Conservation (phyloP, 176 grass and related monocot genomes). For the Carex cristatella region DNA sequence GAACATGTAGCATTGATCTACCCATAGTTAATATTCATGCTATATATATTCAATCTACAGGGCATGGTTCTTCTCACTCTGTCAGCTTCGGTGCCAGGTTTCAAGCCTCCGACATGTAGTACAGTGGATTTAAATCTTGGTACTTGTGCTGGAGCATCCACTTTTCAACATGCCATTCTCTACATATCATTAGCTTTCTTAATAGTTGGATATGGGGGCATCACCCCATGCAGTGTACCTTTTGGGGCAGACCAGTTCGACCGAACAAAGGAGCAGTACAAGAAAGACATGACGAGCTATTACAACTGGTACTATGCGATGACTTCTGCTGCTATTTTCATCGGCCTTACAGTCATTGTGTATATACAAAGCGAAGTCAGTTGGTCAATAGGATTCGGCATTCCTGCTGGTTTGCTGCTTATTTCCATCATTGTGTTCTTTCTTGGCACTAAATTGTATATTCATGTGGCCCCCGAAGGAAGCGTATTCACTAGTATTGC, state of each 20-base stretch:
- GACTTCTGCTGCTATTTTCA: slow-evolving; percentile 34
- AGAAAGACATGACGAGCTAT: slow-evolving; percentile 39
- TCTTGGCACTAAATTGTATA: slow-evolving; percentile 39
- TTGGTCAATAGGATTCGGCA: slow-evolving; percentile 60
- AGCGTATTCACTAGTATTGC: slow-evolving; percentile 45
- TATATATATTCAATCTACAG: not conserved
- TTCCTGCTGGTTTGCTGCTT: slow-evolving; percentile 46
- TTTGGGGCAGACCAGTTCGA: slow-evolving; percentile 61
- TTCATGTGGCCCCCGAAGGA: slow-evolving; percentile 48
- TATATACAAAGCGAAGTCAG: slow-evolving; percentile 59
- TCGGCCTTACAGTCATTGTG: slow-evolving; percentile 38
- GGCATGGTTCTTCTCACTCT: slow-evolving; percentile 20
- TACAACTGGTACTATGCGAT: slow-evolving; percentile 60
- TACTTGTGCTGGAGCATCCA: slow-evolving; percentile 31
- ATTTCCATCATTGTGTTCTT: slow-evolving; percentile 43
- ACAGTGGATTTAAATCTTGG: not conserved
- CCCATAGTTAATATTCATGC: not conserved
- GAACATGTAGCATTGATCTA: not conserved
- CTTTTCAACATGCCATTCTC: slow-evolving; percentile 32
- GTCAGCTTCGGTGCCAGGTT: slow-evolving; percentile 7
- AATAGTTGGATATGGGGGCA: slow-evolving; percentile 39
- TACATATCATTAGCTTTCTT: slow-evolving; percentile 52
- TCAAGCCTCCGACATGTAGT: not conserved
- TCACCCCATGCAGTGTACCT: slow-evolving; percentile 46
- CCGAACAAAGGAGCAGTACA: slow-evolving; percentile 29